These are phyloP conservation scores for Bipolaris sorokiniana DNA, from an alignment of 2,329 filamentous ascomycete species.

Conservation along the genomic window DNA sequence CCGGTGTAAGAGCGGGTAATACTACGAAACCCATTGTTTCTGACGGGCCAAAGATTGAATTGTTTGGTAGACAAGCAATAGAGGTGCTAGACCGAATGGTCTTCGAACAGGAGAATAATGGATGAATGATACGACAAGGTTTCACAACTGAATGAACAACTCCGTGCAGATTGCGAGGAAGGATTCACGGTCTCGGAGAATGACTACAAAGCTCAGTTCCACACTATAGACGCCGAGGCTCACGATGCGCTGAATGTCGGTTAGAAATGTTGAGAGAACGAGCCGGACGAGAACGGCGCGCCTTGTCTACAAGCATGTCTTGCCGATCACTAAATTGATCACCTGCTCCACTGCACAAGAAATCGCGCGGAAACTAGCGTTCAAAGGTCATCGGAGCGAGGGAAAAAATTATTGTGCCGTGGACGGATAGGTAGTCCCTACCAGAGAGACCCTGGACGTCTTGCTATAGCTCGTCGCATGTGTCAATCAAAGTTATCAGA, in stretches of 20 bases:
- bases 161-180: background rate
- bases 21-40: conserved; percentile 46
- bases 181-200: background rate
- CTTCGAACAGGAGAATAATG: background rate
- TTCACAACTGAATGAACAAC: background rate
- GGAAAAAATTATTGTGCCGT: conserved; percentile 13
- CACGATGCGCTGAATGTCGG: background rate
- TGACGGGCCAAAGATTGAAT: background rate
- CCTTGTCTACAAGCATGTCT: background rate
- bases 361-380: conserved; percentile 6
- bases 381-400: background rate
- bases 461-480: conserved; percentile 19
- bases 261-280: conserved; percentile 3
- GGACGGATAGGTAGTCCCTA: background rate
- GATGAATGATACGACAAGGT: background rate
- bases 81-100: background rate
- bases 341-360: background rate
- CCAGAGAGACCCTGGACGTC: background rate
- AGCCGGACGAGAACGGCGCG: background rate
- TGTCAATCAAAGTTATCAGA: conserved; percentile 30
- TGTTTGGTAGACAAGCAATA: background rate
- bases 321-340: background rate
- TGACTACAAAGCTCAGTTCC: background rate
- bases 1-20: conserved; percentile 55
- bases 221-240: background rate